Conservation (phyloP, 805 yeast species). For the Candida caryicola region DNA sequence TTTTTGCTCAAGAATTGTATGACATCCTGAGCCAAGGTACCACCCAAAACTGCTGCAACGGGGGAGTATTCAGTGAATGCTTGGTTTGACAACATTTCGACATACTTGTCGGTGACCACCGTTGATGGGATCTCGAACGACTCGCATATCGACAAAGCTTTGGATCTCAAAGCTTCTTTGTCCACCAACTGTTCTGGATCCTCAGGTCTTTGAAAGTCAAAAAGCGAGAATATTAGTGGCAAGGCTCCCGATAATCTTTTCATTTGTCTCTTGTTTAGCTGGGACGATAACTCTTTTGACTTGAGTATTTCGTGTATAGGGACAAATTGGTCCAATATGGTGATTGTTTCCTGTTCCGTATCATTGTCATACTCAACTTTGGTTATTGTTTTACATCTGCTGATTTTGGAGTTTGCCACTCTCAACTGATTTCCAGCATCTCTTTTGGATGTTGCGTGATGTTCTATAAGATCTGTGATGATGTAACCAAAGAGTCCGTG, state of each 20-base stretch:
- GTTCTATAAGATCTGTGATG: conserved; percentile 72
- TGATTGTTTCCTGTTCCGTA: conserved; percentile 41
- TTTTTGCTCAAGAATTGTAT: conserved; percentile 75
- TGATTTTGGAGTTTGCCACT: conserved; percentile 48
- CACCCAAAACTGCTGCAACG: conserved; percentile 84
- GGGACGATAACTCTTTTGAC: conserved; percentile 38
- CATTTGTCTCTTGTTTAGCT: conserved; percentile 42
- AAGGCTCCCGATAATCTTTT: conserved; percentile 53
- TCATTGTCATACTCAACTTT: conserved; percentile 31
- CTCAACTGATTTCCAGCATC: conserved; percentile 45
- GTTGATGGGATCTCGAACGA: conserved; percentile 39
- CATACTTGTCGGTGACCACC: conserved; percentile 41
- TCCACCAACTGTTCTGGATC: conserved; percentile 25
- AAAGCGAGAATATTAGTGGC: conserved; percentile 57
- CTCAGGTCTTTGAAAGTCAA: conserved; percentile 38
- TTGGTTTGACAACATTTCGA: conserved; percentile 46
- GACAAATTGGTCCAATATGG: conserved; percentile 35
- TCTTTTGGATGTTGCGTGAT: conserved; percentile 53
- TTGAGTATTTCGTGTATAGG: conserved; percentile 34
- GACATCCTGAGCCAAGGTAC: conserved; percentile 85
- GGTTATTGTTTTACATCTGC: conserved; percentile 39
- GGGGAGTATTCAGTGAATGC: conserved; percentile 71
- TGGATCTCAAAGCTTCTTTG: conserved; percentile 24
- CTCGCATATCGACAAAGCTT: conserved; percentile 31
- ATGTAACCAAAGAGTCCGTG: conserved; percentile 84